phyloP scores from a whole-genome alignment of 2,329 filamentous ascomycete genomes.

The Cladosporium sp. region DNA sequence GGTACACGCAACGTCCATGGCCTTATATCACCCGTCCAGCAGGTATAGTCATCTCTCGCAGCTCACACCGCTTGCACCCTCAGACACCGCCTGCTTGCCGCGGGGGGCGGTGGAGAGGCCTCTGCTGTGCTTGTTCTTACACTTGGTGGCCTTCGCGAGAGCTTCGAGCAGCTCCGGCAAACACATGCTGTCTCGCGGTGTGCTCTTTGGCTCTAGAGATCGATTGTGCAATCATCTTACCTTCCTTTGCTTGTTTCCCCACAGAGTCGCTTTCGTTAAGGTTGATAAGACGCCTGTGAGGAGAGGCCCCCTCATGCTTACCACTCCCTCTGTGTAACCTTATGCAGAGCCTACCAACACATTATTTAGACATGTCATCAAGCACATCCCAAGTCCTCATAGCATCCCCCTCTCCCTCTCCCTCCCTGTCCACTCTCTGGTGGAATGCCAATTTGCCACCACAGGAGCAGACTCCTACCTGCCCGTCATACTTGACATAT shows the following conservation, averaged over 20 bases:
- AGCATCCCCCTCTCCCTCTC: neutral
- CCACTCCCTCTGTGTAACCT: no score
- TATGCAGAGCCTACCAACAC: neutral
- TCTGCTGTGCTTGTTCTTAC: neutral
- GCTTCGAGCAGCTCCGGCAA: neutral
- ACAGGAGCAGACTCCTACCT: constrained; percentile 58
- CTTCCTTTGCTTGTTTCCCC: neutral
- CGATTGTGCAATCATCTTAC: neutral
- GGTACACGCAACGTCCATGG: neutral
- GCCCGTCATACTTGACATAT: constrained; percentile 65
- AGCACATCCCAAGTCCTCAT: neutral
- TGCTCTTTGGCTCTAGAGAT: neutral
- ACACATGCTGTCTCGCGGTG: neutral
- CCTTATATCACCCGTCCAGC: neutral
- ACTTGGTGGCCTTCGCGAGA: neutral
- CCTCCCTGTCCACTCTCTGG: constrained; percentile 18
- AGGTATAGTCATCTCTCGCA: neutral
- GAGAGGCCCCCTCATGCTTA: no score
- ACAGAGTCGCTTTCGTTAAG: no score
- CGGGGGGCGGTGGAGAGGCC: neutral
- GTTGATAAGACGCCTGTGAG: no score
- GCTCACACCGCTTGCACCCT: neutral
- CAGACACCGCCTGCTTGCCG: neutral
- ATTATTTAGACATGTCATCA: neutral
- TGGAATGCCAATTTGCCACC: constrained; percentile 79